These are phyloP conservation scores for Orbilia javanica DNA, from an alignment of 2,329 filamentous ascomycete genomes.

Conservation along the genomic window DNA sequence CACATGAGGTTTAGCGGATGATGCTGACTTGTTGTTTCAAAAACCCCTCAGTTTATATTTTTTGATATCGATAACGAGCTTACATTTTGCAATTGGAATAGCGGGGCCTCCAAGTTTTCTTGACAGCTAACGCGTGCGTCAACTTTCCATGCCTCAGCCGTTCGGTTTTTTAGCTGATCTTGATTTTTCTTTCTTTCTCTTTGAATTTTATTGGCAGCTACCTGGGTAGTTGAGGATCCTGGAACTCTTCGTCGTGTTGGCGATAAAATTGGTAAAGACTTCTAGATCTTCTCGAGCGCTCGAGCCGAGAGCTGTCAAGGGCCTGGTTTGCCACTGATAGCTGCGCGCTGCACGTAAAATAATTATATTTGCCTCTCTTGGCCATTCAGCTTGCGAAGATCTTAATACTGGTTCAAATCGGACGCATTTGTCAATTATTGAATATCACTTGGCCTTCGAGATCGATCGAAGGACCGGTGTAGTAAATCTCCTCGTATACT, in stretches of 20 bases:
- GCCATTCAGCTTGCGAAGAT: neutral
- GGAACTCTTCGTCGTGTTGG: neutral
- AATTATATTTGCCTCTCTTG: conserved; percentile 24
- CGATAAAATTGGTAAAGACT: neutral
- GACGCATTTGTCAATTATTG: neutral
- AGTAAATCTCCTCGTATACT: too few species aligned
- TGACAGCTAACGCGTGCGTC: conserved; percentile 25
- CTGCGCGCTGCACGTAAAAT: neutral
- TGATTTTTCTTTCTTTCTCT: neutral
- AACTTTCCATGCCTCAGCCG: neutral
- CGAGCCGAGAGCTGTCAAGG: conserved; percentile 33
- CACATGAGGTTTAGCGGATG: neutral
- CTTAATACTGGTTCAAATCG: neutral
- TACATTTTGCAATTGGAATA: conserved; percentile 15
- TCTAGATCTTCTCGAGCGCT: conserved; percentile 20
- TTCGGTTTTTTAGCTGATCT: conserved; percentile 4
- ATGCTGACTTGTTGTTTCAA: conserved; percentile 24
- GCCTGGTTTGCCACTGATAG: conserved; percentile 41
- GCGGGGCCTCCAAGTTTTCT: neutral
- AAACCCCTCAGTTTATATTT: conserved; percentile 18
- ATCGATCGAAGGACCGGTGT: conserved; percentile 1
- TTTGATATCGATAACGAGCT: conserved; percentile 10
- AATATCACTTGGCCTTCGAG: neutral
- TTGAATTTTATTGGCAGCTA: neutral
- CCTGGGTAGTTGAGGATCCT: neutral